These are phyloP conservation scores for Acer campestre DNA, from an alignment of 345 rosid genomes.

Conservation along the genomic window DNA sequence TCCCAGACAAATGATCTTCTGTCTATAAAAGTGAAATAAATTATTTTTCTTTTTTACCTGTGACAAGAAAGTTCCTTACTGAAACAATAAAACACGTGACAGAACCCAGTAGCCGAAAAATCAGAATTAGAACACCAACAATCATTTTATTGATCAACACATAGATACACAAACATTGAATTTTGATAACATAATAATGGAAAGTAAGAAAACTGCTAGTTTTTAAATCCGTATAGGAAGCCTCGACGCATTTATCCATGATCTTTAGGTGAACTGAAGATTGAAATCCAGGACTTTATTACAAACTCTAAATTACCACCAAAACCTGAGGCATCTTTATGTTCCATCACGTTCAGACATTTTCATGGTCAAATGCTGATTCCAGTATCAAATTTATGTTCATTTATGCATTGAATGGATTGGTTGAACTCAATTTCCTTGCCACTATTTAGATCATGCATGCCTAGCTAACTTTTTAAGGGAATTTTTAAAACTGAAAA, in stretches of 20 bases:
- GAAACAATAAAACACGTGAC: neutral
- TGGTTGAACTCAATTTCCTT: no score
- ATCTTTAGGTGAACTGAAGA: neutral
- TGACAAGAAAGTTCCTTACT: neutral
- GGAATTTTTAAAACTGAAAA: no score
- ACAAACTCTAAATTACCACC: neutral
- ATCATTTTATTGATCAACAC: neutral
- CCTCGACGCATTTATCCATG: neutral
- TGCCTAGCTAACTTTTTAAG: no score
- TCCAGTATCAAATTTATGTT: neutral
- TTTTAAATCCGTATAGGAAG: neutral
- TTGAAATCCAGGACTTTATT: neutral
- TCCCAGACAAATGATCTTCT: neutral
- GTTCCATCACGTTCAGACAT: neutral
- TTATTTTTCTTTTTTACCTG: neutral
- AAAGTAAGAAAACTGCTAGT: neutral
- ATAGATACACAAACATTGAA: neutral
- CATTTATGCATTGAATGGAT: neutral
- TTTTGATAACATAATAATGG: neutral
- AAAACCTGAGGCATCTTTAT: neutral
- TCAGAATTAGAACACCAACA: neutral
- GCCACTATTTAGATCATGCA: no score
- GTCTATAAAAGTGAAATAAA: neutral
- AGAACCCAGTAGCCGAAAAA: neutral
- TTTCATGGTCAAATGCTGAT: neutral